Base-by-base conservation (phyloP, 83 land plant genomes). In the Picea engelmannii region DNA sequence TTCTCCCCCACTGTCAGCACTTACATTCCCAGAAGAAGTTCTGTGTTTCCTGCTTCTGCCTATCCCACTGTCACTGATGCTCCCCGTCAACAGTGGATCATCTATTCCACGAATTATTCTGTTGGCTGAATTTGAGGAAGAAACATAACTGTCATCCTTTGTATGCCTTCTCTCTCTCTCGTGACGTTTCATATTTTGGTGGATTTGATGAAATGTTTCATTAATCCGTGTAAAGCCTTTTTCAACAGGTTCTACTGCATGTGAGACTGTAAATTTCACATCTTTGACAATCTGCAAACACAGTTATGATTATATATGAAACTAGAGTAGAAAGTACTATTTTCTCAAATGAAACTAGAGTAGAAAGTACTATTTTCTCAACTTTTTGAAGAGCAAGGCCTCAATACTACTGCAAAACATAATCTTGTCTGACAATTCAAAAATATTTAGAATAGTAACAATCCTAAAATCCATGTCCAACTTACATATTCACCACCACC, bases 401-500 rank as follows among this genome's bases (percentile, higher is more conserved):
- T 78, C 5, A 6, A 35, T 17, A 59, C 69, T 16, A 77, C 52
- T 18, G 18, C 25, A 78, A 59, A 31, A 23, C 20, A 78, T 35
- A 18, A 27, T 78, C 27, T 17, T 6, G 4, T 38, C 9, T 38
- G 18, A 59, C 13, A 20, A 62, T 60, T 80, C 25, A 13, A 6
- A 52, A 80, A 80, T 31, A 78, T 59, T 58, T 60, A 78, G 62
- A 76, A n/a, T 44, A 17, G 17, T 31, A 69, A 69, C 74, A 17
- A 38, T 35, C 64, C 24, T 21, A 81, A 60, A 17, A 27, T 20
- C 31, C 4, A 77, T 62, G 31, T 79, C 13, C 23, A 23, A 79
- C 95, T 92, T 85, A 97, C 99, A 86, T 92, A 90, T 89, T 87
- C 96, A 71, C 96, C 94, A 66, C 99, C 98, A 20, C 92, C 96